phyloP scores from a whole-genome alignment of 1,284 basidiomycete species.

The Heliocybe sulcata region DNA sequence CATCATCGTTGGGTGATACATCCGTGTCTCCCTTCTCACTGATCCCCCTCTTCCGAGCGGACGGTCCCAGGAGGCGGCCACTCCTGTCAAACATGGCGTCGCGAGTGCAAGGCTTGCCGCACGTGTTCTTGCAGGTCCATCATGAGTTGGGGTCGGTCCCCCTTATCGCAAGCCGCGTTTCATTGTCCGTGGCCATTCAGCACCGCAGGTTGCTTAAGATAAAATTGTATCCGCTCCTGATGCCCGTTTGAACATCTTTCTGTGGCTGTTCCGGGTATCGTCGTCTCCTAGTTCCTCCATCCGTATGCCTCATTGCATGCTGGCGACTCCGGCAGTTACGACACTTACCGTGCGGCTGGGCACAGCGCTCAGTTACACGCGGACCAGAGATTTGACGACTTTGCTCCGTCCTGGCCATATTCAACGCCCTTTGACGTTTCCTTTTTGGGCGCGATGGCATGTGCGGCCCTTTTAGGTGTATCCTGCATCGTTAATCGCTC shows the following conservation, averaged over 20 bases:
- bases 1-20: background rate
- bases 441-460: slow-evolving; percentile 18
- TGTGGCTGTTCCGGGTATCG: slow-evolving; percentile 1
- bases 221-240: slow-evolving; percentile 2
- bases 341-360: slow-evolving; percentile 3
- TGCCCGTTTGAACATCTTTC: background rate
- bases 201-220: background rate
- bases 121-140: slow-evolving; percentile 1
- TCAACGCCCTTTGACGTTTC: slow-evolving; percentile 17
- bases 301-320: background rate
- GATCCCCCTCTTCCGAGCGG: background rate
- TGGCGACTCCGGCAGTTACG: slow-evolving; percentile 1
- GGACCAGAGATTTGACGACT: slow-evolving; percentile 8
- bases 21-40: background rate
- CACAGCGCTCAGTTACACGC: slow-evolving; percentile 6
- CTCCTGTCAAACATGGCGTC: background rate
- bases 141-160: background rate
- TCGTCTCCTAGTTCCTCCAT: slow-evolving; percentile 1
- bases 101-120: background rate
- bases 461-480: slow-evolving; percentile 21
- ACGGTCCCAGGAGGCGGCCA: background rate
- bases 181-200: background rate
- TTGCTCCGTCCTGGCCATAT: slow-evolving; percentile 10
- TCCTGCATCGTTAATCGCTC: slow-evolving; percentile 7
- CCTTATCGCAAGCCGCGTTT: slow-evolving; percentile 2